Evolutionary conservation across 2,329 filamentous ascomycete species (phyloP).

Genomic region (Colletotrichum orchidophilum): DNA sequence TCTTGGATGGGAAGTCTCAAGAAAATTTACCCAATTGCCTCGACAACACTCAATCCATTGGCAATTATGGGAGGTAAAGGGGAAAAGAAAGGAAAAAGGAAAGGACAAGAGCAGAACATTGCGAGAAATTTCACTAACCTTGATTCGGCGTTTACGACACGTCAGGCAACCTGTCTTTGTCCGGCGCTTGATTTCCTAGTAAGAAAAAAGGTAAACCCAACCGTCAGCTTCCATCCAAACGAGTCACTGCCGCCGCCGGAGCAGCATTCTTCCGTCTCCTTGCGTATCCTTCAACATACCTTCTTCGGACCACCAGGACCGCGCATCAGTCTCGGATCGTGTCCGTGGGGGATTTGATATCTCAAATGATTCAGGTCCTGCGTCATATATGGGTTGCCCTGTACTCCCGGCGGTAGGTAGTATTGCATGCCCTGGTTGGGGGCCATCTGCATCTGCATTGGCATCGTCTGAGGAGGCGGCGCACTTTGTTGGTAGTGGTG

Average conservation of each 20-base stretch:
- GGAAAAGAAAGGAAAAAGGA: not conserved
- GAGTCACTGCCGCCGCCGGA: not conserved
- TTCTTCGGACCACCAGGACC: constrained; percentile 64
- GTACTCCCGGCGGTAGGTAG: constrained; percentile 48
- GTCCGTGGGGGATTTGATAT: constrained; percentile 54
- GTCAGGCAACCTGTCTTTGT: constrained; percentile 72
- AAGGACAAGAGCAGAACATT: not conserved
- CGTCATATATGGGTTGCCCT: constrained; percentile 33
- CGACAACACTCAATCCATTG: constrained; percentile 11
- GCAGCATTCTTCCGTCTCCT: not conserved
- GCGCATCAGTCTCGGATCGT: constrained; percentile 58
- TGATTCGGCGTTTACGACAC: constrained; percentile 69
- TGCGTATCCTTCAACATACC: constrained; percentile 49
- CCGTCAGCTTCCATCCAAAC: constrained; percentile 7
- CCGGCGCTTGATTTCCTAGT: constrained; percentile 69
- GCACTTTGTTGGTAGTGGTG: constrained; percentile 41
- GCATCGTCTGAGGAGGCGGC: constrained; percentile 44
- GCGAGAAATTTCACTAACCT: constrained; percentile 57
- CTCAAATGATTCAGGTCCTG: constrained; percentile 56
- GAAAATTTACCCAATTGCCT: constrained; percentile 18
- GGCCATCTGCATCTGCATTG: constrained; percentile 46
- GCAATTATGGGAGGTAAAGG: not conserved
- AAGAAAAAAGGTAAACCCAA: constrained; percentile 20
- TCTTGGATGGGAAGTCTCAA: not conserved
- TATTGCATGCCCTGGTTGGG: constrained; percentile 50